These are phyloP conservation scores for Triticum monococcum DNA, from an alignment of 176 grass and related monocot genomes.

Conservation along the genomic window DNA sequence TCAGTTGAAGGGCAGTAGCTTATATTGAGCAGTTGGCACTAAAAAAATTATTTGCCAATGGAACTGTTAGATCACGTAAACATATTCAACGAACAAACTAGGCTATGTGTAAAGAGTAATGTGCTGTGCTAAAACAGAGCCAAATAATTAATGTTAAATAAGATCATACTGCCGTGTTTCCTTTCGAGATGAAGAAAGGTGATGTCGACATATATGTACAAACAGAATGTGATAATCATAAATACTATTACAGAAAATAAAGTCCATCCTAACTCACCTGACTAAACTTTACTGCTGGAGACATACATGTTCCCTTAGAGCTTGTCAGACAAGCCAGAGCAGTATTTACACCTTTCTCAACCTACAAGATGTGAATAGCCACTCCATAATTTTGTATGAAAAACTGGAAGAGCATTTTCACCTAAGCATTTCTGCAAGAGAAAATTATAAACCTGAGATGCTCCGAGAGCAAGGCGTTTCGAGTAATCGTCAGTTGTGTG, in stretches of 20 bases:
- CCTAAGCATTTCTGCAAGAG: background rate
- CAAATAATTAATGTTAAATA: background rate
- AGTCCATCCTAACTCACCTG: conserved; percentile 43
- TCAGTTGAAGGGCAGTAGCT: conserved; percentile 95
- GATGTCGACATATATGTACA: background rate
- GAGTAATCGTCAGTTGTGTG: conserved; percentile 88
- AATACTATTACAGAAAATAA: conserved; percentile 13
- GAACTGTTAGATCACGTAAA: conserved; percentile 15
- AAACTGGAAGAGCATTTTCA: conserved; percentile 14
- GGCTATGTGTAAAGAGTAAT: background rate
- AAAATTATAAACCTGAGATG: conserved; percentile 47
- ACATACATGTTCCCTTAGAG: conserved; percentile 43
- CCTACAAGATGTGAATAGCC: conserved; percentile 41
- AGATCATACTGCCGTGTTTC: background rate
- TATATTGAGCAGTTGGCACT: conserved; percentile 95
- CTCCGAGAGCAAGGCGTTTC: conserved; percentile 74
- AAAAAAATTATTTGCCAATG: conserved; percentile 20
- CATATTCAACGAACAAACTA: background rate
- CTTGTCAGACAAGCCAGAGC: conserved; percentile 62
- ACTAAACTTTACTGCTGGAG: conserved; percentile 51
- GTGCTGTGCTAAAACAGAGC: background rate
- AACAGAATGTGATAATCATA: background rate
- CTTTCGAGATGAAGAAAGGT: background rate
- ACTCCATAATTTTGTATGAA: background rate
- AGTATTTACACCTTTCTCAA: conserved; percentile 57